Conservation (phyloP, 768 basidiomycete species). For the Chalciporus piperatus region DNA sequence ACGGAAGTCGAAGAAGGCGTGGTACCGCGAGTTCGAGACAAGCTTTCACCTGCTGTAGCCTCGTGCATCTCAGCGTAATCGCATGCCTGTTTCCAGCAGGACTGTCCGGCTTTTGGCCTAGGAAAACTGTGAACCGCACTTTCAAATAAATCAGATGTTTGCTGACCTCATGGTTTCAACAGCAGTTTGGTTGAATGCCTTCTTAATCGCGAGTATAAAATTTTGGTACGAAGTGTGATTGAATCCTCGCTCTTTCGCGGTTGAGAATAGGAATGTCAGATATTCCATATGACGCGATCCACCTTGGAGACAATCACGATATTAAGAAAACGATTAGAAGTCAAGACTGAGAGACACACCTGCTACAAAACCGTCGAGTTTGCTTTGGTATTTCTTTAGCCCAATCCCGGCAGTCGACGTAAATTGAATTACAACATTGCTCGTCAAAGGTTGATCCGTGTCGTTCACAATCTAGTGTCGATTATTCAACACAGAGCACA, state of each 20-base stretch:
- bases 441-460: neutral
- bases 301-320: slow-evolving; percentile 14
- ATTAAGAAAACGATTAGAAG: neutral
- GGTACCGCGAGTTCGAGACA: slow-evolving; percentile 3
- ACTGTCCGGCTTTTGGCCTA: slow-evolving; percentile 15
- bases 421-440: slow-evolving; percentile 24
- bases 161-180: slow-evolving; percentile 17
- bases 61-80: slow-evolving; percentile 14
- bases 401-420: neutral
- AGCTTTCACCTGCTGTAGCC: neutral
- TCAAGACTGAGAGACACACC: slow-evolving; percentile 17
- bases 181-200: neutral
- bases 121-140: neutral
- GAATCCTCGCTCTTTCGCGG: slow-evolving; percentile 15
- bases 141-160: neutral
- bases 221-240: slow-evolving; percentile 19
- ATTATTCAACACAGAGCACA: neutral
- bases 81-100: slow-evolving; percentile 14
- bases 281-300: neutral
- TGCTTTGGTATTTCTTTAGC: slow-evolving; percentile 11
- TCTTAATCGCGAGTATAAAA: slow-evolving; percentile 15
- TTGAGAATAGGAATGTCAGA: slow-evolving; percentile 25
- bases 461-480: slow-evolving; percentile 26
- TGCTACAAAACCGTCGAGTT: slow-evolving; percentile 19
- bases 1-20: slow-evolving; percentile 20